These are phyloP conservation scores for thale cress (Arabidopsis thaliana) DNA, from an alignment of 345 rosid species.

Conservation along the genomic window TAIR10.1 NC_003076.8:5820501-5821000, in stretches of 20 bases:
- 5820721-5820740: constrained; percentile 31
- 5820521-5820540: constrained; percentile 5
- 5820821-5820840: not conserved
- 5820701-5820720: constrained; percentile 27
- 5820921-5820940: constrained; percentile 14
- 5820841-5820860: constrained; percentile 21
- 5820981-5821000: constrained; percentile 27
- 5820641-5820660: constrained; percentile 31
- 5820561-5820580: constrained; percentile 81
- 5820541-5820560: constrained; percentile 61
- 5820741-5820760: constrained; percentile 46
- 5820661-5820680: constrained; percentile 14
- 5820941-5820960: constrained; percentile 23
- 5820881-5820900: constrained; percentile 18
- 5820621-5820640: constrained; percentile 35
- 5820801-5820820: constrained; percentile 45
- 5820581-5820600: constrained; percentile 73
- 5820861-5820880: not conserved
- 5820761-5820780: constrained; percentile 41
- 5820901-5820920: constrained; percentile 3
- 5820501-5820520: not conserved
- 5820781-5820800: constrained; percentile 28
- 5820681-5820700: constrained; percentile 29
- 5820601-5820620: constrained; percentile 54
- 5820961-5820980: not conserved